phyloP scores from a whole-genome alignment of 768 basidiomycete genomes.

The Cyclocybe aegerita region DNA sequence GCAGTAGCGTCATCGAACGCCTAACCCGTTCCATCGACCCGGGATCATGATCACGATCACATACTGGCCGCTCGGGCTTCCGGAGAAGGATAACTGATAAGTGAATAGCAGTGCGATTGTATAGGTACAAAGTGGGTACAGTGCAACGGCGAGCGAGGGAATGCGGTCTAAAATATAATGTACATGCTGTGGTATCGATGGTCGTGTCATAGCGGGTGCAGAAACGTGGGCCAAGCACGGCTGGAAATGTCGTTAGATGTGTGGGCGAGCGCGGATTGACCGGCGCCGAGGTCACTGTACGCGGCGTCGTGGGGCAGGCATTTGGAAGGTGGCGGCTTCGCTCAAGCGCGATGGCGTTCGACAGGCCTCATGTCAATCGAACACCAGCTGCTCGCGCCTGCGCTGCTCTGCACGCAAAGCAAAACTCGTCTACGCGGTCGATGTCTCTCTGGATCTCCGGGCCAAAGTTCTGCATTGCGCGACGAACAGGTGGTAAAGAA shows the following conservation, averaged over 20 bases:
- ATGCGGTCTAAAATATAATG: neutral
- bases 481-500: neutral
- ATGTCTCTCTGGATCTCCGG: conserved; percentile 66
- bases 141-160: too few relatives aligned
- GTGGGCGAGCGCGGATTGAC: neutral
- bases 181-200: conserved; percentile 1
- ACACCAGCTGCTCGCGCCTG: conserved; percentile 33
- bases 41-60: too few relatives aligned
- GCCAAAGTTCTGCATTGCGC: conserved; percentile 54
- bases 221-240: neutral
- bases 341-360: neutral
- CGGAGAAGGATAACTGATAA: too few relatives aligned
- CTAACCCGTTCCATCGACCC: too few relatives aligned
- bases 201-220: neutral
- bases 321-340: neutral
- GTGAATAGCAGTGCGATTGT: too few relatives aligned
- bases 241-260: neutral
- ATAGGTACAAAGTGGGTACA: too few relatives aligned
- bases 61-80: too few relatives aligned
- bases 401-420: conserved; percentile 68
- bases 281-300: neutral
- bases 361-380: conserved; percentile 15
- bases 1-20: too few relatives aligned
- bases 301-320: neutral
- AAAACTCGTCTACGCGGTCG: conserved; percentile 71